Conservation (phyloP, 2,329 filamentous ascomycete genomes). For the Eutypa lata region DNA sequence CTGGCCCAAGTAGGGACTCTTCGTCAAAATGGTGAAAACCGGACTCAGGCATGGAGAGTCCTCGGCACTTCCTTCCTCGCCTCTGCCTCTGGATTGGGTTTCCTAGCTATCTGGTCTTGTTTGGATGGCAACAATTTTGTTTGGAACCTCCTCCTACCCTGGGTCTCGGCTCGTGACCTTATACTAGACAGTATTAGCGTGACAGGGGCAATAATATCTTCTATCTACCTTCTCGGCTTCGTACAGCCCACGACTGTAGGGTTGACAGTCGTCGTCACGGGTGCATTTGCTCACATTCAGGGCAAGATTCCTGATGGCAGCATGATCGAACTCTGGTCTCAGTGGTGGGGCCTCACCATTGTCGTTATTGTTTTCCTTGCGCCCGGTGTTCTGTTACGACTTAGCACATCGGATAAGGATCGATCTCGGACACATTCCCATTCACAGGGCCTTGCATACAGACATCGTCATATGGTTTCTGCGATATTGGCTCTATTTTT, state of each 20-base stretch:
- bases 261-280: slow-evolving; percentile 19
- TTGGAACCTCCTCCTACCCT: slow-evolving; percentile 28
- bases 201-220: slow-evolving; percentile 20
- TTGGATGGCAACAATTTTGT: slow-evolving; percentile 23
- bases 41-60: slow-evolving; percentile 16
- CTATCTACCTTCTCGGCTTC: slow-evolving; percentile 22
- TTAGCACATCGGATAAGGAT: slow-evolving; percentile 5
- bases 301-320: slow-evolving; percentile 18
- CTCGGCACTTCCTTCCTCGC: slow-evolving; percentile 19
- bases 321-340: slow-evolving; percentile 20
- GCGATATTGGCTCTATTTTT: slow-evolving; percentile 16
- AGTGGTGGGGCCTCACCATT: slow-evolving; percentile 15
- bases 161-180: slow-evolving; percentile 26
- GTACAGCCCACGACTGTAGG: slow-evolving; percentile 26
- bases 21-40: slow-evolving; percentile 23
- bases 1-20: slow-evolving; percentile 24
- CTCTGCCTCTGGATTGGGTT: slow-evolving; percentile 18
- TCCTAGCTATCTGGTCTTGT: slow-evolving; percentile 26
- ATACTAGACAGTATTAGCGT: slow-evolving; percentile 25
- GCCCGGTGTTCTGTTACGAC: slow-evolving; percentile 19
- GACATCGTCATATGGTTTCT: slow-evolving; percentile 15
- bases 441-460: slow-evolving; percentile 11
- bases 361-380: slow-evolving; percentile 21
- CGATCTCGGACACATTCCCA: slow-evolving; percentile 8
- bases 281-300: slow-evolving; percentile 23